These are phyloP conservation scores for Corrigiola litoralis DNA, from an alignment of 179 eudicot species.

Conservation along the genomic window DNA sequence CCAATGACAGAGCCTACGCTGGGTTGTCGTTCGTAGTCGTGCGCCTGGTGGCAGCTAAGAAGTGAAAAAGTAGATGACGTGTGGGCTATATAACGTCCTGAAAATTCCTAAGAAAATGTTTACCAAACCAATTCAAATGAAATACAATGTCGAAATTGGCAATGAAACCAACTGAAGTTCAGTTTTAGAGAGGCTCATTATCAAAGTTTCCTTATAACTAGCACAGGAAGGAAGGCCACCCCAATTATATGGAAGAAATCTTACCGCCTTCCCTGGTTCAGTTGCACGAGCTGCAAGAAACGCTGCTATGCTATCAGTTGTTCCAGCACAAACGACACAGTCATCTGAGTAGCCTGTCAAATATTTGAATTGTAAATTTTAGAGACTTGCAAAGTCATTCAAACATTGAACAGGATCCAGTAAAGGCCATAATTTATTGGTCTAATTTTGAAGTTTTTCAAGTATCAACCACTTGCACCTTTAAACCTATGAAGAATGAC, in stretches of 20 bases:
- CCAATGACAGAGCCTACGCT: too few species aligned
- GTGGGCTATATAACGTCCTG: too few species aligned
- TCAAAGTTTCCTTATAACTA: neutral
- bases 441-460: neutral
- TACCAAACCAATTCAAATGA: too few species aligned
- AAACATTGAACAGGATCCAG: neutral
- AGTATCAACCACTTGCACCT: neutral
- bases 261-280: constrained; percentile 91
- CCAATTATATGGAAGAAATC: constrained; percentile 9
- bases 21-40: too few species aligned
- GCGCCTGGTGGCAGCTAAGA: too few species aligned
- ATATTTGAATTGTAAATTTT: neutral
- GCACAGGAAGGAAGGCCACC: neutral
- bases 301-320: constrained; percentile 98
- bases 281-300: constrained; percentile 94
- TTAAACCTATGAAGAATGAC: neutral
- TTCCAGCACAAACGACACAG: constrained; percentile 84
- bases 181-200: neutral
- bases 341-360: constrained; percentile 47
- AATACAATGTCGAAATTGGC: too few species aligned
- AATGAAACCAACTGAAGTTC: neutral
- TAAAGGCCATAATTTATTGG: neutral
- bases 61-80: too few species aligned
- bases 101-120: too few species aligned
- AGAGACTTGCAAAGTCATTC: neutral